Evolutionary conservation across 1,139 yeast genomes (phyloP).

Genomic region (Geotrichum candidum): DNA sequence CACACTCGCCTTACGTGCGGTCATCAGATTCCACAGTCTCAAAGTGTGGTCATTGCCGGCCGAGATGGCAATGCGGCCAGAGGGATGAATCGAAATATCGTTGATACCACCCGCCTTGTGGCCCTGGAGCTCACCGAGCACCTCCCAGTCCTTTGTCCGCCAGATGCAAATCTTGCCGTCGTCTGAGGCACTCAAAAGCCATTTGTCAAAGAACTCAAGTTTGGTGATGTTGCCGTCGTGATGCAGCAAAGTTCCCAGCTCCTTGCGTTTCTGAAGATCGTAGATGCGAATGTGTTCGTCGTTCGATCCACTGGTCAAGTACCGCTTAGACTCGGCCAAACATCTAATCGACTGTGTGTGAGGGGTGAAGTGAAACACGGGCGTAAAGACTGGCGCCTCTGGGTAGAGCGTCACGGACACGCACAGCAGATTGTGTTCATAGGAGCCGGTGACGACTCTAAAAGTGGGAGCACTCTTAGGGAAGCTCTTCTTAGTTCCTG

Average conservation of each 20-base stretch:
- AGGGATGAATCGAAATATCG: constrained; percentile 83
- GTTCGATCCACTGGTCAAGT: constrained; percentile 88
- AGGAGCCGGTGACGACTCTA: constrained; percentile 86
- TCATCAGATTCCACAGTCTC: constrained; percentile 92
- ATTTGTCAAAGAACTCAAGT: constrained; percentile 61
- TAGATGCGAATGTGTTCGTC: constrained; percentile 94
- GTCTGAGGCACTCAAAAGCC: constrained; percentile 87
- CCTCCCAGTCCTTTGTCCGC: constrained; percentile 97
- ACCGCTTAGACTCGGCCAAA: constrained; percentile 75
- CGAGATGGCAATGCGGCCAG: constrained; percentile 87
- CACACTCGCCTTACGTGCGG: constrained; percentile 89
- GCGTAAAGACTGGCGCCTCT: constrained; percentile 64
- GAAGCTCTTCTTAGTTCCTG: background rate
- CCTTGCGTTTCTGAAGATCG: constrained; percentile 90
- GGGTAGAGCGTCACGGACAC: constrained; percentile 57
- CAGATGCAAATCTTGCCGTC: constrained; percentile 88
- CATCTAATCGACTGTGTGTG: constrained; percentile 84
- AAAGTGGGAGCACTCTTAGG: constrained; percentile 34
- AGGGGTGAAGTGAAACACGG: constrained; percentile 93
- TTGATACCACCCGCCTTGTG: constrained; percentile 59
- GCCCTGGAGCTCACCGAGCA: constrained; percentile 80
- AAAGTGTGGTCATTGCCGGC: constrained; percentile 81
- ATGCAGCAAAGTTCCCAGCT: constrained; percentile 80
- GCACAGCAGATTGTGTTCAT: constrained; percentile 88
- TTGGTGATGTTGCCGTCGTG: constrained; percentile 87